Percentiles rank a stretch among this genome's conserved stretches.
Evolutionary conservation across 139 green algal genomes (phyloP).

Genomic region (Chlamydomonas applanata): DNA sequence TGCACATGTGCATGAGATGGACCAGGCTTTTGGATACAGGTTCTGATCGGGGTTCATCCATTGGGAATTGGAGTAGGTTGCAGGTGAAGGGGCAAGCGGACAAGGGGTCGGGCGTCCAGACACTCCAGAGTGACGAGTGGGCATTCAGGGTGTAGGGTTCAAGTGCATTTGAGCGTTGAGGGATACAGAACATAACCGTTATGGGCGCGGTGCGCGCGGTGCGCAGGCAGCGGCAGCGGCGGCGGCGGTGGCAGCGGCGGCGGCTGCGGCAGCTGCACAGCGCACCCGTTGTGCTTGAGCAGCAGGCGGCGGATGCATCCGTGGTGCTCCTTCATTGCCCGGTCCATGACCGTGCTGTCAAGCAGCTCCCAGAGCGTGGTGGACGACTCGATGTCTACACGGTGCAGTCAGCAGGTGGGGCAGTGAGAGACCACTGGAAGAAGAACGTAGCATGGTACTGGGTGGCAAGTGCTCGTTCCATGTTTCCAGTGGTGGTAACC

Average conservation of each 20-base stretch:
- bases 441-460: not conserved
- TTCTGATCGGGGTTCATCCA: no score
- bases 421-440: not conserved
- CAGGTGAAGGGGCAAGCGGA: not conserved
- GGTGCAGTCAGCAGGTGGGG: conserved; percentile 8
- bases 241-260: not conserved
- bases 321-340: conserved; percentile 45
- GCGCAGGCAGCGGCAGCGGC: not conserved
- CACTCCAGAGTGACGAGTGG: no score
- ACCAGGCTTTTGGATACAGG: no score
- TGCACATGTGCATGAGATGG: no score
- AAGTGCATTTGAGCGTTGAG: no score
- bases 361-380: conserved; percentile 50
- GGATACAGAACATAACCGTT: no score
- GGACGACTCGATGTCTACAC: conserved; percentile 36
- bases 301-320: conserved; percentile 30
- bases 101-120: no score
- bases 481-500: no score
- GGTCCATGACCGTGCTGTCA: conserved; percentile 40
- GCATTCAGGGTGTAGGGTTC: no score
- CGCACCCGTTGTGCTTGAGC: conserved; percentile 36
- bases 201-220: no score
- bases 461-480: not conserved
- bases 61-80: not conserved
- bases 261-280: not conserved